These are phyloP conservation scores for Populus hybrid DNA, from an alignment of 441 rosid species.

Conservation along the genomic window DNA sequence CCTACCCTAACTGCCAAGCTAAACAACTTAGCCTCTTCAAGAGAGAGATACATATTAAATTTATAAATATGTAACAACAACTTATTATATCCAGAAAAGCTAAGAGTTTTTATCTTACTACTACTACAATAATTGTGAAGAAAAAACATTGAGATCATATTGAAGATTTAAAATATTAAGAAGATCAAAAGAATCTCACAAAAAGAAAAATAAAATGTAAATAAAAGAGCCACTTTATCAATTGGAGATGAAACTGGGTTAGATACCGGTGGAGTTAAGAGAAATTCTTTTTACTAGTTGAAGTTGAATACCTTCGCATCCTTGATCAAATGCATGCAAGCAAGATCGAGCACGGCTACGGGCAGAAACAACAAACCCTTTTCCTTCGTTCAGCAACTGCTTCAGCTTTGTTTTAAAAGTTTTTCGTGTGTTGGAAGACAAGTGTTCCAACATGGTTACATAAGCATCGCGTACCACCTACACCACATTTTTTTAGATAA, in stretches of 20 bases:
- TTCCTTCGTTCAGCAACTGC: conserved; percentile 47
- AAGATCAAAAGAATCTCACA: background rate
- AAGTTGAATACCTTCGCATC: conserved; percentile 54
- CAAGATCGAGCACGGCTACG: conserved; percentile 40
- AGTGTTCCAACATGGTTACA: conserved; percentile 54
- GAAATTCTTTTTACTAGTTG: background rate
- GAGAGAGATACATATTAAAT: background rate
- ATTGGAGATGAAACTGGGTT: background rate
- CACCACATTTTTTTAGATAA: background rate
- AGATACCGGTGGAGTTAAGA: background rate
- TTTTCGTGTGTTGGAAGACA: conserved; percentile 51
- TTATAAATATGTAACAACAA: no score
- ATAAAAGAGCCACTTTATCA: background rate
- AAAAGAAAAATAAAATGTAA: no score
- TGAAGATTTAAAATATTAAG: background rate
- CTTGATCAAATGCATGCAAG: conserved; percentile 58
- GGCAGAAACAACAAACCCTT: conserved; percentile 66
- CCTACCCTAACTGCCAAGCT: background rate
- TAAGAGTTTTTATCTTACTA: no score
- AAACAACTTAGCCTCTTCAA: background rate
- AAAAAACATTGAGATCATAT: background rate
- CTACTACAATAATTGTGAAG: no score
- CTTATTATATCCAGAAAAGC: no score
- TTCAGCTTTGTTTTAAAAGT: conserved; percentile 50
- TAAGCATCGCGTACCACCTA: conserved; percentile 63